Evolutionary conservation across 2,329 filamentous ascomycete genomes (phyloP).

Genomic region (Lachnum nothofagi): DNA sequence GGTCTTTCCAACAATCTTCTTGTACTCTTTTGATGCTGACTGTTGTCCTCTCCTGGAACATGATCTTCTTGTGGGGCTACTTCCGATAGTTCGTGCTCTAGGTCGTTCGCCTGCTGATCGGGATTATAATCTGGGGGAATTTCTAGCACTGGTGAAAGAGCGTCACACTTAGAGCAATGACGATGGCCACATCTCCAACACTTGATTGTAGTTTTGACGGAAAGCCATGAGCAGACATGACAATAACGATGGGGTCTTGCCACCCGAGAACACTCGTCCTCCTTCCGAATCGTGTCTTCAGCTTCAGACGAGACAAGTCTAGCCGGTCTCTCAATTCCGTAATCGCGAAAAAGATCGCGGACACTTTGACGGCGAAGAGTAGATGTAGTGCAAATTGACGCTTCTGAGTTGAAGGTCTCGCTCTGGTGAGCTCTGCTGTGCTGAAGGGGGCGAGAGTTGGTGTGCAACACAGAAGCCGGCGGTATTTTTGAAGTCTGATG

Average conservation of each 20-base stretch:
- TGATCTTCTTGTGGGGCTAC: too few species aligned
- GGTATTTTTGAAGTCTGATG: conserved; percentile 12
- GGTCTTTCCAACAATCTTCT: not conserved
- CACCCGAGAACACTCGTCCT: conserved; percentile 24
- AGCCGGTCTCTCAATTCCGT: conserved; percentile 42
- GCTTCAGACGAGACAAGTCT: conserved; percentile 39
- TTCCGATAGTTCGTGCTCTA: not conserved
- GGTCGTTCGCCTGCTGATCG: not conserved
- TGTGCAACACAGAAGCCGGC: not conserved
- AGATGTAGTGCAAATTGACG: conserved; percentile 30
- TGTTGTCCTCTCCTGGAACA: not conserved
- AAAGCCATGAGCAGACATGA: conserved; percentile 44
- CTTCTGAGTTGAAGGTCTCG: conserved; percentile 17
- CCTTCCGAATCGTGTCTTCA: conserved; percentile 36
- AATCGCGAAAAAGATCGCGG: conserved; percentile 43
- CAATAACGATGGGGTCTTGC: conserved; percentile 36
- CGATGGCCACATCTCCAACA: conserved; percentile 49
- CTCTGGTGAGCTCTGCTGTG: conserved; percentile 6
- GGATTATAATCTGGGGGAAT: not conserved
- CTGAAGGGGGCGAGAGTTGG: conserved; percentile 2
- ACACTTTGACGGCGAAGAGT: conserved; percentile 39
- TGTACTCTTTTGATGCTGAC: not conserved
- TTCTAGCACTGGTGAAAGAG: conserved; percentile 8
- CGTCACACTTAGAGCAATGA: conserved; percentile 43
- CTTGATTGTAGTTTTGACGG: conserved; percentile 35